Conservation (phyloP, 495 filamentous ascomycete species). For the Lasiosphaeris hirsuta region DNA sequence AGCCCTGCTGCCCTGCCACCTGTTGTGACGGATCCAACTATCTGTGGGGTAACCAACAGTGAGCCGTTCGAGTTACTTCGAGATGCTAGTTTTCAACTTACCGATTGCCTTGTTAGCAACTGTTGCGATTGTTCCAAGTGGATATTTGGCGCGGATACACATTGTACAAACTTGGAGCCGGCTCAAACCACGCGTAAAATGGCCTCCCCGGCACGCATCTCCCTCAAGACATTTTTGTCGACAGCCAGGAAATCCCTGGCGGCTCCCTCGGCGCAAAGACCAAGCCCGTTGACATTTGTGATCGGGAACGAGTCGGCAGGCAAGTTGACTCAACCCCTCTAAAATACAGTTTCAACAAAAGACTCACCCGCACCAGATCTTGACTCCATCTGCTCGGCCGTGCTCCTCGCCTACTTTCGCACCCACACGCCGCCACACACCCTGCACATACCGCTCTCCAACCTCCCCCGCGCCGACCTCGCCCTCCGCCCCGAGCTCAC, state of each 20-base stretch:
- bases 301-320: conserved; percentile 73
- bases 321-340: conserved; percentile 24
- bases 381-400: conserved; percentile 81
- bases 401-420: conserved; percentile 83
- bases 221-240: conserved; percentile 37
- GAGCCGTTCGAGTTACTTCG: too few relatives aligned
- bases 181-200: conserved; percentile 1
- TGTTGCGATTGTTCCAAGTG: too few relatives aligned
- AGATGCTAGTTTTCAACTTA: too few relatives aligned
- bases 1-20: too few relatives aligned
- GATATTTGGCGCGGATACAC: neutral
- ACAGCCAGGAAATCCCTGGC: conserved; percentile 40
- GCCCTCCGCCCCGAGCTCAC: conserved; percentile 75
- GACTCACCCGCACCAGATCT: conserved; percentile 57
- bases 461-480: conserved; percentile 68
- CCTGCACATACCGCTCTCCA: conserved; percentile 76
- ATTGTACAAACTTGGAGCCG: neutral
- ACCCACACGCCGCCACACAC: conserved; percentile 46
- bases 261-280: conserved; percentile 30
- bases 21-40: too few relatives aligned
- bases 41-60: too few relatives aligned
- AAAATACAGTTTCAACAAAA: neutral
- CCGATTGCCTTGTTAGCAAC: too few relatives aligned
- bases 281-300: conserved; percentile 56
- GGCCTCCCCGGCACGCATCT: conserved; percentile 15